Percentiles rank a stretch among this genome's conserved stretches.
Conservation (phyloP, 257 asterid species). For the Nicotiana noctiflora region DNA sequence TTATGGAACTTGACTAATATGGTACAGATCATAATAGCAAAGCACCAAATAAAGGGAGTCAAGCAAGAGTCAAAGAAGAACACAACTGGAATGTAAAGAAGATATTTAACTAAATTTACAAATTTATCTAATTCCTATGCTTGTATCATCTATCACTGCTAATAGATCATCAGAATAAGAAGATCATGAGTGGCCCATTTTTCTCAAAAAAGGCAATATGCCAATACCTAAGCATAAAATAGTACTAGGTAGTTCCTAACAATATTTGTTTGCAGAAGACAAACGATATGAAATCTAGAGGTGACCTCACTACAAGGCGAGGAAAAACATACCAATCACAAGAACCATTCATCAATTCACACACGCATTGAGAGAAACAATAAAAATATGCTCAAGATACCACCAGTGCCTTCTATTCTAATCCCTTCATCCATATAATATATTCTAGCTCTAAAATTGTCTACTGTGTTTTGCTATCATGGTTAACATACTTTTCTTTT, state of each 20-base stretch:
- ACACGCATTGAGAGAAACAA: not conserved
- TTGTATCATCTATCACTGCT: not conserved
- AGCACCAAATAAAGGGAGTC: no score
- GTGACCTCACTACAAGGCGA: not conserved
- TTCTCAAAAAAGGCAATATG: no score
- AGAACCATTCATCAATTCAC: not conserved
- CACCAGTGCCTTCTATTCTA: not conserved
- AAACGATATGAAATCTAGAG: not conserved
- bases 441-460: no score
- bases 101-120: not conserved
- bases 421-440: no score
- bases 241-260: not conserved
- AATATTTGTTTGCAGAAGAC: not conserved
- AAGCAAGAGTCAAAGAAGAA: no score
- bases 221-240: no score
- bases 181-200: not conserved
- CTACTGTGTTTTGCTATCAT: no score
- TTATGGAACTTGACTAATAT: no score
- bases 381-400: not conserved
- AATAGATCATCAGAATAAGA: not conserved
- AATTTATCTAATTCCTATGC: not conserved
- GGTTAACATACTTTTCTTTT: no score
- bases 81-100: no score
- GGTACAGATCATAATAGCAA: no score
- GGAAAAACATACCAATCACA: not conserved